Conservation (phyloP, 768 basidiomycete genomes). For the Sarcodon aspratus region DNA sequence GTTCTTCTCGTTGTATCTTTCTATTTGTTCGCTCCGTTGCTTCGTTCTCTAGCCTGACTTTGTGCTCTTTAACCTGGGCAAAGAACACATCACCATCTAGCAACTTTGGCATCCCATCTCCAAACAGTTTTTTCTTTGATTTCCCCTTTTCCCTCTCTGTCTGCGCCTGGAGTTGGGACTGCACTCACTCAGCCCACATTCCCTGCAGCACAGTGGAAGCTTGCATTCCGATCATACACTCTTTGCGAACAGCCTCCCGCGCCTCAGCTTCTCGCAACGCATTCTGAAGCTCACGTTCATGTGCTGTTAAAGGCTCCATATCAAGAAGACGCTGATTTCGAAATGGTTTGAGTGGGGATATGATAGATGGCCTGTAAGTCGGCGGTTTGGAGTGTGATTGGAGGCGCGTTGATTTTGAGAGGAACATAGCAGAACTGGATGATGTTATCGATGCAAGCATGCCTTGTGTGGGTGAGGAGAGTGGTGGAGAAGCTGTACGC, state of each 20-base stretch:
- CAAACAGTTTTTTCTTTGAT: background rate
- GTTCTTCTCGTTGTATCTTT: slow-evolving; percentile 4
- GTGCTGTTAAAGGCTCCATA: background rate
- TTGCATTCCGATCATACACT: slow-evolving; percentile 1
- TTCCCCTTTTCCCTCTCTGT: slow-evolving; percentile 7
- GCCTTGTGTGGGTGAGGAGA: no score
- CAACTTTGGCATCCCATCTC: no score
- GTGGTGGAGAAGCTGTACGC: no score
- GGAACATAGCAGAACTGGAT: no score
- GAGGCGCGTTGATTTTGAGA: no score
- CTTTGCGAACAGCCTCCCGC: background rate
- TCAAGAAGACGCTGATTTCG: background rate
- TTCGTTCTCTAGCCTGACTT: background rate
- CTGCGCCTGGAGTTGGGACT: slow-evolving; percentile 4
- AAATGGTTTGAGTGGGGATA: background rate
- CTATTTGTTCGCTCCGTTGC: background rate
- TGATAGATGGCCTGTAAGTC: no score
- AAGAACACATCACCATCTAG: no score
- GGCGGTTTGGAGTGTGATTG: no score
- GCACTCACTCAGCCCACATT: background rate
- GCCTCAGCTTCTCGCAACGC: background rate
- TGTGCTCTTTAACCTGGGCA: no score
- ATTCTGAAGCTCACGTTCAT: slow-evolving; percentile 2
- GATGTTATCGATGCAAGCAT: no score
- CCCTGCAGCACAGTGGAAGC: slow-evolving; percentile 3